Evolutionary conservation across 495 filamentous ascomycete genomes (phyloP).

Genomic region (Daldinia loculata): DNA sequence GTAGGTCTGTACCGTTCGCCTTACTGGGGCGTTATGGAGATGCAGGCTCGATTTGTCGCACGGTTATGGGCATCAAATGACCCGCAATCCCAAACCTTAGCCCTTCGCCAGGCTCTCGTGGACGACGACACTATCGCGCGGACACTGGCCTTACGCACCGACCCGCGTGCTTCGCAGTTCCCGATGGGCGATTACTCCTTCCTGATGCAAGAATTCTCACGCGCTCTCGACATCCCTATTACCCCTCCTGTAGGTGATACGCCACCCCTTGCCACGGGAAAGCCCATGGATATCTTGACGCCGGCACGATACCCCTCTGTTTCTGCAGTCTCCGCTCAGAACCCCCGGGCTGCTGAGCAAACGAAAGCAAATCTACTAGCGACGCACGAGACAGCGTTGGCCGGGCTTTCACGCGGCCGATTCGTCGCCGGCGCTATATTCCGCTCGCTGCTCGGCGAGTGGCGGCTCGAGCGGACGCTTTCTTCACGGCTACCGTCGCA

Average conservation of each 20-base stretch:
- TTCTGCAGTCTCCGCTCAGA: constrained; percentile 14
- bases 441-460: constrained; percentile 75
- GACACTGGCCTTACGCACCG: constrained; percentile 54
- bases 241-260: constrained; percentile 35
- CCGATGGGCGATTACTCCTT: constrained; percentile 85
- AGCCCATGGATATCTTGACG: constrained; percentile 56
- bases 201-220: constrained; percentile 75
- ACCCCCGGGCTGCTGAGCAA: constrained; percentile 25
- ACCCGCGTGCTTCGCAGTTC: constrained; percentile 67
- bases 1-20: constrained; percentile 87
- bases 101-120: constrained; percentile 43
- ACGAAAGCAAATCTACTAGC: constrained; percentile 44
- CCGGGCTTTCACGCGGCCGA: constrained; percentile 47
- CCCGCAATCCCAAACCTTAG: constrained; percentile 19
- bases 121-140: constrained; percentile 55
- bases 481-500: constrained; percentile 55
- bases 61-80: constrained; percentile 49
- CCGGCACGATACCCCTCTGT: constrained; percentile 52
- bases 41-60: constrained; percentile 77
- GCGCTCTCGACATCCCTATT: constrained; percentile 58
- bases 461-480: constrained; percentile 66
- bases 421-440: constrained; percentile 73
- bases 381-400: constrained; percentile 46
- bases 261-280: constrained; percentile 46
- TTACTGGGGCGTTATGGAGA: constrained; percentile 88